These are phyloP conservation scores for Aspergillus cavernicola DNA, from an alignment of 495 filamentous ascomycete species.

Conservation along the genomic window DNA sequence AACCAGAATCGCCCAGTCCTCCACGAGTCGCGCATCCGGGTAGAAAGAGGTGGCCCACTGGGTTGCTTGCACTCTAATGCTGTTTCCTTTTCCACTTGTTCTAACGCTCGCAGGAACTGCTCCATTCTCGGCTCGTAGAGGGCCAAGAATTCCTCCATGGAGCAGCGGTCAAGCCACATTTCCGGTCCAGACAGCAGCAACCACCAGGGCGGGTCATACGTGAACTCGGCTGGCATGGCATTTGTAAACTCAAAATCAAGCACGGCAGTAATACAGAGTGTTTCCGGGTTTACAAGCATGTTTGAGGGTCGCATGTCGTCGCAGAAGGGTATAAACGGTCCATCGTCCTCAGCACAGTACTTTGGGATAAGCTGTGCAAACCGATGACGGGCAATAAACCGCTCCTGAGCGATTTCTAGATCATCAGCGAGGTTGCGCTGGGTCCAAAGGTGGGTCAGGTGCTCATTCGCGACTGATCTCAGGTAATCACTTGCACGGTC, in stretches of 20 bases:
- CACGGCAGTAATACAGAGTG: constrained; percentile 37
- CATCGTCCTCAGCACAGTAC: constrained; percentile 32
- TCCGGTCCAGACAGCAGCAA: constrained; percentile 35
- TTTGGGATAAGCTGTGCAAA: constrained; percentile 34
- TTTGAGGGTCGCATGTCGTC: constrained; percentile 40
- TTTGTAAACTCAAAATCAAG: constrained; percentile 45
- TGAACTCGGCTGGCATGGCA: constrained; percentile 39
- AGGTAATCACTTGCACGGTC: constrained; percentile 33
- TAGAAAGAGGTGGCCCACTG: constrained; percentile 26
- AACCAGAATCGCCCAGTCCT: constrained; percentile 39
- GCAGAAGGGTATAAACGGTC: constrained; percentile 39
- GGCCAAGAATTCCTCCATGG: constrained; percentile 32
- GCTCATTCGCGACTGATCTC: constrained; percentile 27
- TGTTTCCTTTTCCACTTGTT: constrained; percentile 22
- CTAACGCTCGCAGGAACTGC: constrained; percentile 27
- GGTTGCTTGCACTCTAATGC: constrained; percentile 13
- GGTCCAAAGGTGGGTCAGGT: constrained; percentile 32
- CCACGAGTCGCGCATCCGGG: constrained; percentile 39
- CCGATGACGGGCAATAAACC: constrained; percentile 36
- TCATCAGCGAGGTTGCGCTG: constrained; percentile 37
- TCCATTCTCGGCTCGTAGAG: constrained; percentile 33
- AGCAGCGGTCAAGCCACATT: constrained; percentile 31
- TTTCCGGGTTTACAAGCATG: constrained; percentile 38
- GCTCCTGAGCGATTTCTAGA: constrained; percentile 29
- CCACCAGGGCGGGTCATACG: constrained; percentile 42